Base-by-base conservation (phyloP, 73 alveolate genomes). In the Paramecium octaurelia region DNA sequence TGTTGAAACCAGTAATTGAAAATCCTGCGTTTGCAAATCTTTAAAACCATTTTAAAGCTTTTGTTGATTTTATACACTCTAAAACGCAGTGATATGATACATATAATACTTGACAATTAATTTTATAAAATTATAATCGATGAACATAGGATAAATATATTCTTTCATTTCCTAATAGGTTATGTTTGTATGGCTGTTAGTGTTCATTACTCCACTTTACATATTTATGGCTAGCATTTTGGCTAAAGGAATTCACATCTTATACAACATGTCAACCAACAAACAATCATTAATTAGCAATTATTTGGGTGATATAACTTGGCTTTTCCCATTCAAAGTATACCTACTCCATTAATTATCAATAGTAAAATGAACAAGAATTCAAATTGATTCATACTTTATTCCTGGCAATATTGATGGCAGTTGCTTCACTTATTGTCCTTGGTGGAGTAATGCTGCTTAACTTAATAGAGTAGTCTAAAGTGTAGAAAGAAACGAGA, bases 251-350 rank as follows among this genome's bases (percentile, higher is more conserved):
- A 35, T 73, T 35, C 68, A 73, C 36, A 16, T 10, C 3, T 38
- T 73, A 36, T 73, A 21, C 36, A 29, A 36, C 5, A 73, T 73
- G 87, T 6, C 60, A n/a, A 36, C n/a, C 0, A 73, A 73, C 16
- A 73, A 36, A 73, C 3, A 73, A 34, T 73, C 87, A 34, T 16
- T 40, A n/a, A 34, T 73, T 40, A 34, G 35, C 35, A 36, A 12
- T 29, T 35, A 73, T 73, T 12, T 73, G 3, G 87, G 87, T 12
- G 87, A 73, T 73, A 8, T 73, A 12, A 73, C 68, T 73, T 73
- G 87, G 87, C 8, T 73, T 5, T 73, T 73, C 20, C 87, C 87
- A 4, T 73, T 73, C 18, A 73, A 40, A 18, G 87, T 73, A 73
- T 16, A 12, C 5, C 6, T 10, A 73, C 9, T 21, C 38, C 5